Percentiles rank a stretch among this genome's conserved stretches.
Evolutionary conservation across 225 moss, liverwort and hornwort genomes (phyloP).

Genomic region (Rhytidiadelphus loreus): DNA sequence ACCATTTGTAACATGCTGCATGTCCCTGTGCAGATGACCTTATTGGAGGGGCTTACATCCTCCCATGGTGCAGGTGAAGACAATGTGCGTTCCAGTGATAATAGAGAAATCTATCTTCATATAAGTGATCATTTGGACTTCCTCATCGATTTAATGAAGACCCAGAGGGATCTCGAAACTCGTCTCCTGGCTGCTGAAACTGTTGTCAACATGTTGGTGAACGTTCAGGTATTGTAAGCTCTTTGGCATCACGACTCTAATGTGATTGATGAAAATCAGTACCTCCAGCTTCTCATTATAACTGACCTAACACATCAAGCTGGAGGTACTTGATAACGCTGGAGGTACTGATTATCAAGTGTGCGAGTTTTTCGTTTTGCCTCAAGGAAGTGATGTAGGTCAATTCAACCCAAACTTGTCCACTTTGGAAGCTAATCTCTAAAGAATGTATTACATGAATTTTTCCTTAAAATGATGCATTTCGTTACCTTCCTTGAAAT

Average conservation of each 20-base stretch:
- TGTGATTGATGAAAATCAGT: background rate
- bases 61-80: background rate
- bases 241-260: background rate
- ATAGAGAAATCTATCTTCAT: background rate
- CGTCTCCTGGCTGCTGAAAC: constrained; percentile 33
- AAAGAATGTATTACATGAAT: background rate
- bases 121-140: constrained; percentile 14
- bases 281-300: background rate
- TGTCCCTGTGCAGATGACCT: constrained; percentile 13
- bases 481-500: background rate
- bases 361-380: background rate
- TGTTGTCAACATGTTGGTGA: constrained; percentile 31
- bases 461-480: background rate
- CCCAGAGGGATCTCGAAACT: background rate
- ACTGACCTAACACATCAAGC: too few relatives aligned
- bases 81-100: background rate
- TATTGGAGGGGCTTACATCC: constrained; percentile 28
- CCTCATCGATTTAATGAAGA: constrained; percentile 14
- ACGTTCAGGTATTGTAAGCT: constrained; percentile 7
- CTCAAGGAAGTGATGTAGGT: background rate
- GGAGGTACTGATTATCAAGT: background rate
- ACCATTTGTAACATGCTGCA: background rate
- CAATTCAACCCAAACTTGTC: background rate
- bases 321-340: too few relatives aligned
- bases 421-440: background rate